Conservation (phyloP, 768 basidiomycete species). For the Udeniomyces megalosporus region DNA sequence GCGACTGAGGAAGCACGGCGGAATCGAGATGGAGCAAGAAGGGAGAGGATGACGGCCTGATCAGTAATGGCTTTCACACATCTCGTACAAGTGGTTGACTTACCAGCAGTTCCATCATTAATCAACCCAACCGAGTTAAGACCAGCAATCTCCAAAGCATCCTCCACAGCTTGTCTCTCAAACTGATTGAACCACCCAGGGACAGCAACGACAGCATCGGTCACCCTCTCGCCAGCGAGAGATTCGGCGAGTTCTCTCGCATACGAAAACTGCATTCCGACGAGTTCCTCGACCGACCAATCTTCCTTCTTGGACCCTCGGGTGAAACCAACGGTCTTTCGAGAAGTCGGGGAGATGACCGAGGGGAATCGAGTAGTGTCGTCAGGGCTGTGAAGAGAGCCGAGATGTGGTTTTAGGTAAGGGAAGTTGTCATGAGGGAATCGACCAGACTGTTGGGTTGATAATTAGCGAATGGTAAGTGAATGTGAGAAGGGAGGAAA, state of each 20-base stretch:
- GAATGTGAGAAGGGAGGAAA: no score
- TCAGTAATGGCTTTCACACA: no score
- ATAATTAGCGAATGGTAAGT: no score
- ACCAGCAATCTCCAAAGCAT: conserved; percentile 83
- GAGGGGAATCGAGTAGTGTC: conserved; percentile 24
- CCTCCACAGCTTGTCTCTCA: conserved; percentile 78
- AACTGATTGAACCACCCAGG: conserved; percentile 79
- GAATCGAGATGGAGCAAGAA: neutral
- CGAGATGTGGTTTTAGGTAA: conserved; percentile 69
- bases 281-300: conserved; percentile 77
- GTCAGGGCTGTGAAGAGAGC: conserved; percentile 22
- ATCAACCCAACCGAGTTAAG: conserved; percentile 66
- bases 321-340: conserved; percentile 40
- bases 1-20: conserved; percentile 40
- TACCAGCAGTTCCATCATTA: conserved; percentile 69
- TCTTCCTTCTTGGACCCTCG: conserved; percentile 32
- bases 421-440: conserved; percentile 79
- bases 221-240: conserved; percentile 51
- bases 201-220: conserved; percentile 73
- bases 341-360: conserved; percentile 24
- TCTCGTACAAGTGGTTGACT: no score
- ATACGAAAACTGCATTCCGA: conserved; percentile 87
- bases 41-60: neutral
- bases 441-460: conserved; percentile 53
- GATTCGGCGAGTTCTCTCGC: conserved; percentile 73